These are phyloP conservation scores for Oldenlandia corymbosa DNA, from an alignment of 257 asterid genomes.

Conservation along the genomic window DNA sequence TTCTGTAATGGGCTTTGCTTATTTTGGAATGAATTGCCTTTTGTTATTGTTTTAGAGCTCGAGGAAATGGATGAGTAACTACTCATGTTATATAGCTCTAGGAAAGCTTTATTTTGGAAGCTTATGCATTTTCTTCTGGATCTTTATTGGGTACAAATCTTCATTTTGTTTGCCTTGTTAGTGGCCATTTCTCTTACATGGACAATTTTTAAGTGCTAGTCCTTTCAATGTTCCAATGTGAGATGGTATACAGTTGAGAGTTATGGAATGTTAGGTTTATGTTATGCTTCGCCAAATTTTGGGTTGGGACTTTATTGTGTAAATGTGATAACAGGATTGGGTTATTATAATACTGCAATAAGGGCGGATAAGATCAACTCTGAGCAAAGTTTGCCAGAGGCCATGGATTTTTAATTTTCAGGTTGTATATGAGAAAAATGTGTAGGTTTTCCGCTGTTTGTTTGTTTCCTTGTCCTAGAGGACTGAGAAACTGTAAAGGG, in stretches of 20 bases:
- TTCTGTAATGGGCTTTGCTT: neutral
- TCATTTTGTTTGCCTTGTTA: neutral
- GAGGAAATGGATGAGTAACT: neutral
- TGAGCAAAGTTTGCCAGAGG: neutral
- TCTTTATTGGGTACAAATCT: too few species aligned
- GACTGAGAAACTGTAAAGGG: neutral
- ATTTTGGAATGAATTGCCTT: neutral
- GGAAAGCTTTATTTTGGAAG: neutral
- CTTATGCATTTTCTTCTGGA: neutral
- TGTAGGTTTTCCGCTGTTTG: neutral
- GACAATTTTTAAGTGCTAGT: neutral
- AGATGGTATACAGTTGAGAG: neutral
- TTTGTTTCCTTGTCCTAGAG: neutral
- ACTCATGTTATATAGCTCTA: neutral
- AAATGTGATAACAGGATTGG: neutral
- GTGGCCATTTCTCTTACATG: neutral
- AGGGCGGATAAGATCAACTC: neutral
- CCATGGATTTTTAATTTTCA: neutral
- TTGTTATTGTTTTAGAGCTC: neutral
- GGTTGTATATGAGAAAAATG: neutral
- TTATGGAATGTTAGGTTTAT: neutral
- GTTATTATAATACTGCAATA: neutral
- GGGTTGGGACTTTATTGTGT: neutral
- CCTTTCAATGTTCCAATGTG: neutral
- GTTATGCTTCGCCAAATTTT: neutral